Conservation (phyloP, 2,329 filamentous ascomycete species). For the Pestalotiopsis sp. region DNA sequence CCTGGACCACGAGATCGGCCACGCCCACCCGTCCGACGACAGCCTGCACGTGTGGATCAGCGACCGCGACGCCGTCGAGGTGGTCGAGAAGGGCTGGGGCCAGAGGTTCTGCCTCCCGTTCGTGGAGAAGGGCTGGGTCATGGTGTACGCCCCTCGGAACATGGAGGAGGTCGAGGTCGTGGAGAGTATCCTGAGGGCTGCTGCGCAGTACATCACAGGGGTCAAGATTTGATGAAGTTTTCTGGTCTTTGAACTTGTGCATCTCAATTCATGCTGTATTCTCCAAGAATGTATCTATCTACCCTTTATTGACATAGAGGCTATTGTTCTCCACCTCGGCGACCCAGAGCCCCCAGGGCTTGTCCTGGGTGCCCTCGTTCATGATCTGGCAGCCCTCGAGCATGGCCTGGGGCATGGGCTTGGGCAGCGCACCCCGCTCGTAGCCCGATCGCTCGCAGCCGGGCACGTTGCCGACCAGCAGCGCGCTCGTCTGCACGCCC, state of each 20-base stretch:
- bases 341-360: constrained; percentile 11
- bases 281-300: not conserved
- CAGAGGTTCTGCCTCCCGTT: constrained; percentile 8
- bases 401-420: constrained; percentile 3
- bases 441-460: not conserved
- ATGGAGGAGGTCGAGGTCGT: constrained; percentile 36
- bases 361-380: constrained; percentile 11
- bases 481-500: not conserved
- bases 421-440: not conserved
- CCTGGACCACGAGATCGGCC: constrained; percentile 6
- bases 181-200: constrained; percentile 24
- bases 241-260: not conserved
- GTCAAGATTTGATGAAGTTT: not conserved
- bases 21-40: constrained; percentile 8
- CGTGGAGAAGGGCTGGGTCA: constrained; percentile 32
- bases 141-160: constrained; percentile 44
- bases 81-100: constrained; percentile 9
- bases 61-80: not conserved
- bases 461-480: not conserved
- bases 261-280: not conserved
- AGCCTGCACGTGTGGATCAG: constrained; percentile 1
- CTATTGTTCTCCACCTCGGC: constrained; percentile 6
- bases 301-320: constrained; percentile 7
- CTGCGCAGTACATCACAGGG: constrained; percentile 20
- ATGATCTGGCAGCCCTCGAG: constrained; percentile 1